A percentile compares a stretch with the other conserved stretches of the same genome.
Evolutionary conservation across 208 protist species (phyloP).

Genomic region (Leptomonas pyrrhocoris): DNA sequence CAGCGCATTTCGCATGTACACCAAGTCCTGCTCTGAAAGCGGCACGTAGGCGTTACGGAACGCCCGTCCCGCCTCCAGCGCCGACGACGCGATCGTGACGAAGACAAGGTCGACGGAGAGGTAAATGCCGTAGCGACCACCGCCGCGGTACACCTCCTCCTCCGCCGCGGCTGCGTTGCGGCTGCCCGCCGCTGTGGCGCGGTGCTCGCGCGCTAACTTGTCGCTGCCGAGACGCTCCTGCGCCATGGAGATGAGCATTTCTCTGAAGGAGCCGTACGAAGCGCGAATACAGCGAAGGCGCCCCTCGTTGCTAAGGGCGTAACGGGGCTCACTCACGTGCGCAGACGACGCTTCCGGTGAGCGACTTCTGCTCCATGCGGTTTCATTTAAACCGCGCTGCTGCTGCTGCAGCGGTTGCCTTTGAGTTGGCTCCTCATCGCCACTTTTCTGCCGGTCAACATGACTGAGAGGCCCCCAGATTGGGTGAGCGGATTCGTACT

Average conservation of each 20-base stretch:
- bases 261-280: constrained; percentile 28
- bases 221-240: constrained; percentile 12
- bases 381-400: too few relatives aligned
- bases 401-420: too few relatives aligned
- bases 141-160: constrained; percentile 3
- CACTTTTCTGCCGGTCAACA: too few relatives aligned
- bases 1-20: background rate
- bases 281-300: constrained; percentile 17
- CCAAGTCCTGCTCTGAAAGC: background rate
- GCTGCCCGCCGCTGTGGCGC: background rate
- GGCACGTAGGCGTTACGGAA: constrained; percentile 16
- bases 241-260: constrained; percentile 16
- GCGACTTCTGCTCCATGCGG: too few relatives aligned
- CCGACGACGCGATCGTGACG: constrained; percentile 36
- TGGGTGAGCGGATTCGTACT: background rate
- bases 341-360: too few relatives aligned
- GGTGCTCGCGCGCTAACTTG: too few relatives aligned
- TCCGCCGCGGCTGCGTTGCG: background rate
- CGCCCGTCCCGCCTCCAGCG: constrained; percentile 27
- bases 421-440: too few relatives aligned
- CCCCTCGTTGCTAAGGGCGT: background rate
- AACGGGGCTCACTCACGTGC: background rate
- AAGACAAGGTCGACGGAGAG: constrained; percentile 33
- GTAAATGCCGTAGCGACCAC: constrained; percentile 40
- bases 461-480: too few relatives aligned